A percentile compares a stretch with the other conserved stretches of the same genome.
Conservation (phyloP, 2,329 filamentous ascomycete species). For the Diaporthe batatas region DNA sequence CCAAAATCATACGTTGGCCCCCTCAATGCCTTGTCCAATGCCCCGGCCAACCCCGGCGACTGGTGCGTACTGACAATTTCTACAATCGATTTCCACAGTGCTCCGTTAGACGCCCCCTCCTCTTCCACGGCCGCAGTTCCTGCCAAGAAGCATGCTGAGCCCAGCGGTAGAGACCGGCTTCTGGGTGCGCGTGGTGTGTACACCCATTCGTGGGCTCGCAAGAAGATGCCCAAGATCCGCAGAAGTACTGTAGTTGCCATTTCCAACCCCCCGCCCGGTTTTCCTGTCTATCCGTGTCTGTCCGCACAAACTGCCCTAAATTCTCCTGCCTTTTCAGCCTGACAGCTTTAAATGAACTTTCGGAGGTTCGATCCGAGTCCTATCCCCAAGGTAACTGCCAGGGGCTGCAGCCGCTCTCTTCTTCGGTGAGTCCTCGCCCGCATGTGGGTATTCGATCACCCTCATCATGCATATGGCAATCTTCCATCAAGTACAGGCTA, state of each 20-base stretch:
- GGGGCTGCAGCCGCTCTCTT: background rate
- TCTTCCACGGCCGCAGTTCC: background rate
- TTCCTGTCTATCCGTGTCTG: background rate
- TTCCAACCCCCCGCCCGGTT: background rate
- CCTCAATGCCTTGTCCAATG: background rate
- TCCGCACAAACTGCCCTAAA: too few species aligned
- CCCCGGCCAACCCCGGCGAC: background rate
- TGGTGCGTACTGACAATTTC: too few species aligned
- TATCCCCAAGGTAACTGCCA: background rate
- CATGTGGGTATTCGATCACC: too few species aligned
- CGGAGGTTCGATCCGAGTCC: background rate
- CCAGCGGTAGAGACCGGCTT: constrained; percentile 8
- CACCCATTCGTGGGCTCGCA: background rate
- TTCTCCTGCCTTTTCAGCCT: background rate
- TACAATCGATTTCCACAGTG: background rate
- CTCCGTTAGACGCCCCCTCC: background rate
- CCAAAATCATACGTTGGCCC: too few species aligned
- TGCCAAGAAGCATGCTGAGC: background rate
- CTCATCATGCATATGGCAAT: background rate
- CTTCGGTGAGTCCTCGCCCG: background rate
- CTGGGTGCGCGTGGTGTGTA: background rate
- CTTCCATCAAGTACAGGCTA: background rate
- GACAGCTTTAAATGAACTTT: background rate
- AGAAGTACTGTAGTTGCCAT: background rate
- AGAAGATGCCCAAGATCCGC: background rate